phyloP scores from a whole-genome alignment of 2,329 filamentous ascomycete genomes.

The Cordyceps farinosa region DNA sequence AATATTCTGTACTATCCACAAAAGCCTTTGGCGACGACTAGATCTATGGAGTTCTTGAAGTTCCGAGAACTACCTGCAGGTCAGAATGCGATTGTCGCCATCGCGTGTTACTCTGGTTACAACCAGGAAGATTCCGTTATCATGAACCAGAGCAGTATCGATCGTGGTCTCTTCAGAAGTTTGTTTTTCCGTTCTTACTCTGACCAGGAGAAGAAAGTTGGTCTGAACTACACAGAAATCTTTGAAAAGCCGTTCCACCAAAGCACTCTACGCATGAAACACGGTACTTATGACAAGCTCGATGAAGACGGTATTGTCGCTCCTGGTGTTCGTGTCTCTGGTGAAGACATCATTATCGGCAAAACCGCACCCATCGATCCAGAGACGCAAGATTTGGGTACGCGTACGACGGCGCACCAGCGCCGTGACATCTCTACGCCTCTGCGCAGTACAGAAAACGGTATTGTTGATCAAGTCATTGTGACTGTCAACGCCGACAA shows the following conservation, averaged over 20 bases:
- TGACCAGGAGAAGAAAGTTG: slow-evolving; percentile 93
- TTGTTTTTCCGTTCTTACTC: slow-evolving; percentile 97
- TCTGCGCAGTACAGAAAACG: slow-evolving; percentile 90
- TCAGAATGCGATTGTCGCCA: slow-evolving; percentile 97
- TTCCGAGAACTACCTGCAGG: slow-evolving; percentile 96
- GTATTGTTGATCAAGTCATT: slow-evolving; percentile 90
- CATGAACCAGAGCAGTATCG: slow-evolving; percentile 99
- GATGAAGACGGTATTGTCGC: slow-evolving; percentile 94
- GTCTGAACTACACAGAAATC: slow-evolving; percentile 84
- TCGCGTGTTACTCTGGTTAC: slow-evolving; percentile 95
- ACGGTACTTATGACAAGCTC: slow-evolving; percentile 94
- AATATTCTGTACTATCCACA: slow-evolving; percentile 99
- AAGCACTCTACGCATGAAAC: slow-evolving; percentile 88
- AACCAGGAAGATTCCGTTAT: slow-evolving; percentile 99
- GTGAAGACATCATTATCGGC: slow-evolving; percentile 98
- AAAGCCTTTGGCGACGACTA: slow-evolving; percentile 91
- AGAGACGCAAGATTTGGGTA: slow-evolving; percentile 89
- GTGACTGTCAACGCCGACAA: slow-evolving; percentile 94
- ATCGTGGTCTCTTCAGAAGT: slow-evolving; percentile 94
- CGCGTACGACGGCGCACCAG: slow-evolving; percentile 82
- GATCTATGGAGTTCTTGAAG: slow-evolving; percentile 97
- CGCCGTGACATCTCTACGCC: slow-evolving; percentile 96
- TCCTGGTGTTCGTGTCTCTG: slow-evolving; percentile 89
- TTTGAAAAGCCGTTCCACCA: slow-evolving; percentile 92
- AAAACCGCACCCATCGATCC: slow-evolving; percentile 94